These are phyloP conservation scores for Amphirosellinia nigrospora DNA, from an alignment of 495 filamentous ascomycete species.

Conservation along the genomic window DNA sequence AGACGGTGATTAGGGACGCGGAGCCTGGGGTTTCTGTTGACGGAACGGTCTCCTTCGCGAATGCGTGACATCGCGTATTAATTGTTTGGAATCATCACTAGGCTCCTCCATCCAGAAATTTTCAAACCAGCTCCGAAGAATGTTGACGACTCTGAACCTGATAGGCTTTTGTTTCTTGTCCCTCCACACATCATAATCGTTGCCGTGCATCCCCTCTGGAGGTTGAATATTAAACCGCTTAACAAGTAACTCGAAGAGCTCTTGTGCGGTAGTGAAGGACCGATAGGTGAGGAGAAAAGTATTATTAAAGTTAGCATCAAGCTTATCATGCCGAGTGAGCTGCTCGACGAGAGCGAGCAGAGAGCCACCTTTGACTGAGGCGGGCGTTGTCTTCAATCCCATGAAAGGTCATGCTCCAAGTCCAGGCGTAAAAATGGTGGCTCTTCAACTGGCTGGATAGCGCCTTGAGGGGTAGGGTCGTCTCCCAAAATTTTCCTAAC, in stretches of 20 bases:
- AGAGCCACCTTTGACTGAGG: conserved; percentile 85
- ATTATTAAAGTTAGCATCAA: conserved; percentile 95
- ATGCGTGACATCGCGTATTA: conserved; percentile 89
- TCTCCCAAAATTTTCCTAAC: conserved; percentile 90
- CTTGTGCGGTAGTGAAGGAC: conserved; percentile 88
- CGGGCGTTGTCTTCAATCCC: conserved; percentile 77
- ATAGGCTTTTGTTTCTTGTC: conserved; percentile 96
- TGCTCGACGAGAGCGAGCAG: conserved; percentile 92
- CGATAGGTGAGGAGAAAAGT: conserved; percentile 97
- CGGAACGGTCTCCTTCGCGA: conserved; percentile 90
- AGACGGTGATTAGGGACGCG: conserved; percentile 74
- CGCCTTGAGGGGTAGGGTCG: conserved; percentile 62
- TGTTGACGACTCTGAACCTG: conserved; percentile 94
- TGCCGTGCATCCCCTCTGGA: conserved; percentile 75
- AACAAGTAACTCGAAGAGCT: conserved; percentile 91
- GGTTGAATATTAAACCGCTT: conserved; percentile 92
- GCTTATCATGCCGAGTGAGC: conserved; percentile 90
- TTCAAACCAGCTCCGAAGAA: conserved; percentile 97
- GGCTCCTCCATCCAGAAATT: conserved; percentile 97
- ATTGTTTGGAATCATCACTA: conserved; percentile 78
- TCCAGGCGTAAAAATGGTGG: conserved; percentile 86
- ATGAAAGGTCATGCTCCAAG: conserved; percentile 86
- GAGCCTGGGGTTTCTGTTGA: conserved; percentile 91
- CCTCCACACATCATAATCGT: conserved; percentile 85
- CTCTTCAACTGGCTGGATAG: conserved; percentile 67